Base-by-base conservation (phyloP, 306 rosid genomes). In the Bauhinia variegata region DNA sequence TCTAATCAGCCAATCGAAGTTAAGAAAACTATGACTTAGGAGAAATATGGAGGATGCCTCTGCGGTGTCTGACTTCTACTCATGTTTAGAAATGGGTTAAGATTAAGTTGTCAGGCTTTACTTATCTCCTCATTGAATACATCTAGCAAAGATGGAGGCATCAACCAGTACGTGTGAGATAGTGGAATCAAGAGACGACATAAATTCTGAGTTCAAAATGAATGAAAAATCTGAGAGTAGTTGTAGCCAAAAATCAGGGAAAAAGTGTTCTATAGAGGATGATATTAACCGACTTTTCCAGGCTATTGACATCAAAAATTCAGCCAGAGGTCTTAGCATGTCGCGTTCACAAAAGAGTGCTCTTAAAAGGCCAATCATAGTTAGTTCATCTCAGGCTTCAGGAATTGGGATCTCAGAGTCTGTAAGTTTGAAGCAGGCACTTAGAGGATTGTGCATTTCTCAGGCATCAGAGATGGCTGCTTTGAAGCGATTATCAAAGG, bases 381-480 rank as follows among this genome's bases (percentile, higher is more conserved):
- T 79, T 16, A 75, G 85, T 78, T 72, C 91, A 49, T 81, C 95
- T 31, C 84, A 87, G 68, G 82, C 85, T 36, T 79, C 97, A 6
- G 96, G 99, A 63, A 90, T 93, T 65, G 99, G 99, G 77, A 88
- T 93, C 70, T 82, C 99, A 4, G 99, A 88, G 67, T 84, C 95
- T 64, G 97, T 78, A 28, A 93, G 97, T 79, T 90, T 93, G 79
- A 93, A 93, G 87, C 97, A 93, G 77, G 99, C 99, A n/a, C 85
- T 93, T 41, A 83, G 99, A 82, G 99, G 99, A 37, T 71, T 93
- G 58, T 90, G 97, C 71, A 89, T 93, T 61, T 88, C 99, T 60
- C 99, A 93, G 86, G 99, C 99, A 67, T 91, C 99, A 30, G 97
- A 93, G 75, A 88, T 90, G 91, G 99, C 99, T 78, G 99, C 99